Conservation (phyloP, 805 yeast genomes). For the Saturnispora ahearnii region DNA sequence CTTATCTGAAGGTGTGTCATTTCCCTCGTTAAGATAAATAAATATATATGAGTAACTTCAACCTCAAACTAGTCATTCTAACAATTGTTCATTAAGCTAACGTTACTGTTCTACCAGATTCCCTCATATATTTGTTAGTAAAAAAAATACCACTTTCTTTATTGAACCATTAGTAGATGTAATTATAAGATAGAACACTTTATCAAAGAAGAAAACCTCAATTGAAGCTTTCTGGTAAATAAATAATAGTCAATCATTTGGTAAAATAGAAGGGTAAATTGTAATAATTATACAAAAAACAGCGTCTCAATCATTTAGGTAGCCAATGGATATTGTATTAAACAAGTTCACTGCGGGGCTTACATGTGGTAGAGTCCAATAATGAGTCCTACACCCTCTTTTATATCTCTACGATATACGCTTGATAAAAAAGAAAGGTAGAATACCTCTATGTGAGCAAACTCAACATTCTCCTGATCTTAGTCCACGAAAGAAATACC, state of each 20-base stretch:
- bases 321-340: neutral
- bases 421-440: neutral
- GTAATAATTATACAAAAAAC: no score
- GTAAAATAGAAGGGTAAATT: no score
- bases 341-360: neutral
- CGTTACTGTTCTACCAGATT: no score
- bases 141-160: neutral
- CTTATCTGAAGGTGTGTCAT: no score
- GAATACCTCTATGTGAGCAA: neutral
- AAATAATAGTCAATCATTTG: neutral
- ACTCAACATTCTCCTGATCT: constrained; percentile 9
- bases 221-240: neutral
- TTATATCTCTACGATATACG: neutral
- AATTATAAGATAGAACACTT: neutral
- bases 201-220: neutral
- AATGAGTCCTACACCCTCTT: neutral
- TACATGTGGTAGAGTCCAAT: constrained; percentile 6
- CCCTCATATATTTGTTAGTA: no score
- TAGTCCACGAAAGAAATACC: constrained; percentile 8
- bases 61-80: no score
- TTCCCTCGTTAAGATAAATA: no score
- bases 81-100: no score
- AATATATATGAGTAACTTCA: no score
- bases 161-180: neutral
- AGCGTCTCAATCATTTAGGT: neutral